These are phyloP conservation scores for Cyclocybe aegerita DNA, from an alignment of 768 basidiomycete species.

Conservation along the genomic window DNA sequence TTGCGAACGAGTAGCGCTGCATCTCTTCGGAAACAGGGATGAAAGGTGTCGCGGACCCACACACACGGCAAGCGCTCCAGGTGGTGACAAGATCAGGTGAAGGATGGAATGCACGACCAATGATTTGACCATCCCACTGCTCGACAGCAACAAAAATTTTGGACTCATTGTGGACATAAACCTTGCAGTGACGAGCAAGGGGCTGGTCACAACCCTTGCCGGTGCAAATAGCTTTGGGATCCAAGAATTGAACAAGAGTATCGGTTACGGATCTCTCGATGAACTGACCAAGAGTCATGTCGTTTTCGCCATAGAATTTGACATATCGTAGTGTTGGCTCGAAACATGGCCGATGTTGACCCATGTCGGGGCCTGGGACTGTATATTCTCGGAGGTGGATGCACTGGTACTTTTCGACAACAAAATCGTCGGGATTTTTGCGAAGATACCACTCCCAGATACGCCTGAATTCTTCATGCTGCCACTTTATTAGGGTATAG, in stretches of 20 bases:
- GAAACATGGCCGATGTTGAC: conserved; percentile 72
- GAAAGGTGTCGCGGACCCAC: conserved; percentile 79
- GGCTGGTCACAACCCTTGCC: conserved; percentile 86
- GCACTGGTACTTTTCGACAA: conserved; percentile 91
- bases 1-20: conserved; percentile 91
- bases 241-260: conserved; percentile 64
- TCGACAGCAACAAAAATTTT: conserved; percentile 84
- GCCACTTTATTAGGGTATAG: conserved; percentile 68
- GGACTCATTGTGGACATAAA: conserved; percentile 89
- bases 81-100: conserved; percentile 82
- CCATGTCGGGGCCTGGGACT: conserved; percentile 71
- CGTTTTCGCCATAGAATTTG: conserved; percentile 91
- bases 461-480: conserved; percentile 83
- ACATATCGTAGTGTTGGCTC: conserved; percentile 71
- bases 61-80: conserved; percentile 85
- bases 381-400: conserved; percentile 80
- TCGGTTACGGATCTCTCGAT: conserved; percentile 79
- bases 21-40: conserved; percentile 90
- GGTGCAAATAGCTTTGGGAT: conserved; percentile 75
- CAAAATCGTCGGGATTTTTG: conserved; percentile 82
- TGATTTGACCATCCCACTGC: conserved; percentile 81
- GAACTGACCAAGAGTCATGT: conserved; percentile 90
- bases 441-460: conserved; percentile 96
- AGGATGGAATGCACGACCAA: conserved; percentile 52
- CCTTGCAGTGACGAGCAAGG: conserved; percentile 78